phyloP scores from a whole-genome alignment of 2,329 filamentous ascomycete species.

The Didymella lethalis region DNA sequence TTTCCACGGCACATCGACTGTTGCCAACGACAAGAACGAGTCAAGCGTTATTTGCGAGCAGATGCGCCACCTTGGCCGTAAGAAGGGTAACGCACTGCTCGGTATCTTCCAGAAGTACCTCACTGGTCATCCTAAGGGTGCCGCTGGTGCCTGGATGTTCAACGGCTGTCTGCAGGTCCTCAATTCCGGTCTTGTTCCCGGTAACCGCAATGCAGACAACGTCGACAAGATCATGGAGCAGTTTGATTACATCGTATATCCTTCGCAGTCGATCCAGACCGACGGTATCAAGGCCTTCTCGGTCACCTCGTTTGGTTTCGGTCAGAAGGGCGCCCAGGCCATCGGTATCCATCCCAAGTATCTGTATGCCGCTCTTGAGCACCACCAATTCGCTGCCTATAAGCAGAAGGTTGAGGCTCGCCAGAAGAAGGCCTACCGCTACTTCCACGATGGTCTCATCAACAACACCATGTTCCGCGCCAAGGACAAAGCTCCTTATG shows the following conservation, averaged over 20 bases:
- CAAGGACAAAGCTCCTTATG: conserved; percentile 90
- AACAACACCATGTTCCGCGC: conserved; percentile 98
- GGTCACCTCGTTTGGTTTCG: conserved; percentile 98
- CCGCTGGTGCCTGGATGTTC: conserved; percentile 99
- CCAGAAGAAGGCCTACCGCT: conserved; percentile 98
- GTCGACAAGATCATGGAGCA: conserved; percentile 96
- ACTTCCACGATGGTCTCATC: conserved; percentile 97
- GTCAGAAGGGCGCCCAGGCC: conserved; percentile 96
- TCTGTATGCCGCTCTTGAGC: conserved; percentile 91
- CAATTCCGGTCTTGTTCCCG: conserved; percentile 91
- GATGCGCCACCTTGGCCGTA: conserved; percentile 89
- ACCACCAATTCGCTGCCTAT: conserved; percentile 82
- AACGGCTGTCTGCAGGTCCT: conserved; percentile 97
- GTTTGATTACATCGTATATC: conserved; percentile 97
- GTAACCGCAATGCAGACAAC: conserved; percentile 98
- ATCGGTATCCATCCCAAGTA: conserved; percentile 98
- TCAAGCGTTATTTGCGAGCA: conserved; percentile 97
- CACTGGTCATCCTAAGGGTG: conserved; percentile 98
- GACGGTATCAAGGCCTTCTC: conserved; percentile 99
- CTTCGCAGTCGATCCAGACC: conserved; percentile 92
- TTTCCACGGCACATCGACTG: conserved; percentile 98
- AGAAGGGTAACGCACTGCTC: conserved; percentile 93
- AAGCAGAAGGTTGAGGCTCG: conserved; percentile 86
- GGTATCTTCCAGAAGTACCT: conserved; percentile 99
- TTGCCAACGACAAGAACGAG: conserved; percentile 99